Conservation (phyloP, 2,329 filamentous ascomycete species). For the Exophiala sp. region DNA sequence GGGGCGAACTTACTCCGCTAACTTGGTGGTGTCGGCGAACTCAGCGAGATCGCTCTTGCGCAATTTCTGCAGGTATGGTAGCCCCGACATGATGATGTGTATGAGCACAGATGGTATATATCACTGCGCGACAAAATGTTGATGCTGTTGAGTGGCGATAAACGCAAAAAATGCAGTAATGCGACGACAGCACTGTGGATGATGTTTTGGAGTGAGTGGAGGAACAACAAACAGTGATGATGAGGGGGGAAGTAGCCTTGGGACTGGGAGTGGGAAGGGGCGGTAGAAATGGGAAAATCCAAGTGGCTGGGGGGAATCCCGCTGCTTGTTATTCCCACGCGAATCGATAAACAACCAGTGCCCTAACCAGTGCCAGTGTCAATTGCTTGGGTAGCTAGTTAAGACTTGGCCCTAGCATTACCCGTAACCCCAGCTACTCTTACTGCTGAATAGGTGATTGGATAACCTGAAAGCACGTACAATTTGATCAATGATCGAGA, state of each 20-base stretch:
- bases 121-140: neutral
- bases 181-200: constrained; percentile 6
- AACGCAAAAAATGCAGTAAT: neutral
- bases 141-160: neutral
- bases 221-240: constrained; percentile 5
- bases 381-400: too few relatives aligned
- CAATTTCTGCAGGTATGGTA: constrained; percentile 73
- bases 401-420: too few relatives aligned
- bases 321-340: neutral
- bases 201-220: neutral
- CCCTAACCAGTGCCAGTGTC: too few relatives aligned
- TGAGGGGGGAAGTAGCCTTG: constrained; percentile 10
- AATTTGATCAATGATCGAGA: too few relatives aligned
- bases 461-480: too few relatives aligned
- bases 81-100: constrained; percentile 55
- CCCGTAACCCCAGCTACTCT: too few relatives aligned
- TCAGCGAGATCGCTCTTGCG: constrained; percentile 76
- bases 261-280: constrained; percentile 11
- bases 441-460: too few relatives aligned
- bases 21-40: constrained; percentile 57
- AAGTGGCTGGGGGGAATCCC: constrained; percentile 16
- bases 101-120: constrained; percentile 6
- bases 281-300: constrained; percentile 8
- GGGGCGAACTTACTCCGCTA: constrained; percentile 60
- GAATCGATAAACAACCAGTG: too few relatives aligned